A percentile compares a stretch with the other conserved stretches of the same genome.
These are phyloP conservation scores for Terfezia boudieri DNA, from an alignment of 495 filamentous ascomycete genomes.

Conservation along the genomic window DNA sequence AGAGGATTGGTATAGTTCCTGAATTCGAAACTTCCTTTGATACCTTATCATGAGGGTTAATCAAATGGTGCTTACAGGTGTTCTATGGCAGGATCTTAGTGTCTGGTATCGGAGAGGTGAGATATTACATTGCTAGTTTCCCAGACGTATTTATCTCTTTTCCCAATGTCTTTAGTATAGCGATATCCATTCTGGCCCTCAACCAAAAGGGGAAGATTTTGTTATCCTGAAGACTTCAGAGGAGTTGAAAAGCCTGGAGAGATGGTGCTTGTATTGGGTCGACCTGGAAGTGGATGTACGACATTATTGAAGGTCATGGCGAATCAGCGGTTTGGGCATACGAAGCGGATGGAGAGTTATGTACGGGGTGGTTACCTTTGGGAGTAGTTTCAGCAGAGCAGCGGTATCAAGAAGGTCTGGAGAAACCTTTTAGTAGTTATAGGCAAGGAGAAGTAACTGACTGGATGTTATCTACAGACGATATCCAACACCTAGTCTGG, in stretches of 20 bases:
- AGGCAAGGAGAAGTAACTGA: no score
- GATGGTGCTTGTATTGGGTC: conserved; percentile 74
- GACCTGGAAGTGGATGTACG: conserved; percentile 70
- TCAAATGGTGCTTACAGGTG: conserved; percentile 24
- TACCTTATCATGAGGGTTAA: background rate
- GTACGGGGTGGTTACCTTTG: conserved; percentile 40
- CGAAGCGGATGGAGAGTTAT: conserved; percentile 54
- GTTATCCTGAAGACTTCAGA: conserved; percentile 34
- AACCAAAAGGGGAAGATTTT: conserved; percentile 40
- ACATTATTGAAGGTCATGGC: conserved; percentile 70
- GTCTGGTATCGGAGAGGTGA: conserved; percentile 50
- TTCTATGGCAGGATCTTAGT: conserved; percentile 59
- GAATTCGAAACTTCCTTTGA: background rate
- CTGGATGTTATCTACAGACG: conserved; percentile 26
- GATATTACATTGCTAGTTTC: conserved; percentile 62
- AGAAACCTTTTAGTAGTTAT: no score
- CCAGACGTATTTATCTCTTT: conserved; percentile 61
- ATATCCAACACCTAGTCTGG: no score
- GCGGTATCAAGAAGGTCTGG: conserved; percentile 42
- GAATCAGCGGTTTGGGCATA: conserved; percentile 63
- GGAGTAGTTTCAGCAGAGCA: conserved; percentile 52
- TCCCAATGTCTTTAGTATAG: conserved; percentile 42
- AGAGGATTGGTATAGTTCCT: conserved; percentile 36
- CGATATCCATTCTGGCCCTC: conserved; percentile 33
- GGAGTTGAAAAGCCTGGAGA: conserved; percentile 50